phyloP scores from a whole-genome alignment of 306 rosid species.

The Vigna nakashimae region DNA sequence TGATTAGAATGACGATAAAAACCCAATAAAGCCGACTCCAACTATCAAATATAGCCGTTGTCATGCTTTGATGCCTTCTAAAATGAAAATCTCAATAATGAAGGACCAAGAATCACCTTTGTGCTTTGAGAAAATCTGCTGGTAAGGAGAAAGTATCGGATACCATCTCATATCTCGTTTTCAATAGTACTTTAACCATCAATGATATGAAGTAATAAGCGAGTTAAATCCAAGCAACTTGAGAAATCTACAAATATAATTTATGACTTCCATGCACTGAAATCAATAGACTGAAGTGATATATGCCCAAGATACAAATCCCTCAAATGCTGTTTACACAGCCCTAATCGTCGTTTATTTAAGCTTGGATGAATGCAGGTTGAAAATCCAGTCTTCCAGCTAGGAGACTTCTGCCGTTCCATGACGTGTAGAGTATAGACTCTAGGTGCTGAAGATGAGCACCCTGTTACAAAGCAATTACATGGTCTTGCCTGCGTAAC shows the following conservation, averaged over 20 bases:
- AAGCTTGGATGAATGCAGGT: conserved; percentile 89
- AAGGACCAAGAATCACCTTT: conserved; percentile 51
- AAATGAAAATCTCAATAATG: conserved; percentile 8
- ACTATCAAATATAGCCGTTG: conserved; percentile 17
- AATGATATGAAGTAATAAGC: conserved; percentile 32
- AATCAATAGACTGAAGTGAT: conserved; percentile 87
- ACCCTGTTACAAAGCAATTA: conserved; percentile 80
- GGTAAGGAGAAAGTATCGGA: conserved; percentile 46
- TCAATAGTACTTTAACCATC: conserved; percentile 70
- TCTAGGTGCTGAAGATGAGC: conserved; percentile 70
- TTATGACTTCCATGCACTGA: conserved; percentile 76
- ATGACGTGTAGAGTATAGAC: conserved; percentile 87
- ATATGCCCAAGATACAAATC: conserved; percentile 82
- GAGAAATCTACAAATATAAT: conserved; percentile 34
- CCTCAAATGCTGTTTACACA: conserved; percentile 78
- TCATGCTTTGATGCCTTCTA: conserved; percentile 18
- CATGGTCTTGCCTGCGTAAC: conserved; percentile 79
- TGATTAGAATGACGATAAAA: conserved; percentile 27
- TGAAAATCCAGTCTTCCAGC: conserved; percentile 95
- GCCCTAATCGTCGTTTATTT: conserved; percentile 72
- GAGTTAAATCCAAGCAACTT: conserved; percentile 33
- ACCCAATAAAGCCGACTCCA: not conserved
- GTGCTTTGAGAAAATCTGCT: conserved; percentile 58
- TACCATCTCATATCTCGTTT: conserved; percentile 56
- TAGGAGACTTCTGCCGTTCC: conserved; percentile 93